Conservation (phyloP, 345 rosid species). For the Linum tenue region DNA sequence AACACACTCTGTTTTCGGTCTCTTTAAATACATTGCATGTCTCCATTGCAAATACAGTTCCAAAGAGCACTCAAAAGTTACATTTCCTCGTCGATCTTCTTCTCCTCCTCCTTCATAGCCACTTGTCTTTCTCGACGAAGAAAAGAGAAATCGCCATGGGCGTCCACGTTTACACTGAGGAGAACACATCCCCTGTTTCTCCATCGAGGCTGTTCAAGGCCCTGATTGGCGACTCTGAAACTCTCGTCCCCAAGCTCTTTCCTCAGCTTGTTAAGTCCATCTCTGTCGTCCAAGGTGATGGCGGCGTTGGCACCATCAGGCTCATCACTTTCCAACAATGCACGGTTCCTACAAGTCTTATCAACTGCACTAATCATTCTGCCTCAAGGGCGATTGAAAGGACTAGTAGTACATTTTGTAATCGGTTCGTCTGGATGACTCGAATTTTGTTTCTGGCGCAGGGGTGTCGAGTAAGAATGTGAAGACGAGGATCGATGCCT, state of each 20-base stretch:
- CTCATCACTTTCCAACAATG: not conserved
- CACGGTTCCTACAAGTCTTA: not conserved
- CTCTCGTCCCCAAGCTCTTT: not conserved
- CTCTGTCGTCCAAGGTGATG: not conserved
- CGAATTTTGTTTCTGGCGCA: not conserved
- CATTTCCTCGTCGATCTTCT: too few species aligned
- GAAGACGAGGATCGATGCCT: slow-evolving; percentile 2
- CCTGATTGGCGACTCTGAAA: not conserved
- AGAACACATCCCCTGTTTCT: not conserved
- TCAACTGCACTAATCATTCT: too few species aligned
- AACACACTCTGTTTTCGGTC: too few species aligned
- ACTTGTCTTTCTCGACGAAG: too few species aligned
- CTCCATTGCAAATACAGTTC: too few species aligned
- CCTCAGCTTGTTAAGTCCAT: not conserved
- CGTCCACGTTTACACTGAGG: not conserved
- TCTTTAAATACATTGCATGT: too few species aligned
- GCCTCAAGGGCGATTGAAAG: too few species aligned
- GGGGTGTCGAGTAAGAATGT: not conserved
- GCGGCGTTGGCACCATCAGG: slow-evolving; percentile 1
- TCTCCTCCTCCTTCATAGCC: not conserved
- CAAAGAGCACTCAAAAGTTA: not conserved
- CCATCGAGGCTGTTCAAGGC: not conserved
- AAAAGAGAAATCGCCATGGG: not conserved
- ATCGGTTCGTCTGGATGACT: too few species aligned
- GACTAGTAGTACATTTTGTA: too few species aligned